phyloP scores from a whole-genome alignment of 345 rosid genomes.

The Pelargonium nanum region DNA sequence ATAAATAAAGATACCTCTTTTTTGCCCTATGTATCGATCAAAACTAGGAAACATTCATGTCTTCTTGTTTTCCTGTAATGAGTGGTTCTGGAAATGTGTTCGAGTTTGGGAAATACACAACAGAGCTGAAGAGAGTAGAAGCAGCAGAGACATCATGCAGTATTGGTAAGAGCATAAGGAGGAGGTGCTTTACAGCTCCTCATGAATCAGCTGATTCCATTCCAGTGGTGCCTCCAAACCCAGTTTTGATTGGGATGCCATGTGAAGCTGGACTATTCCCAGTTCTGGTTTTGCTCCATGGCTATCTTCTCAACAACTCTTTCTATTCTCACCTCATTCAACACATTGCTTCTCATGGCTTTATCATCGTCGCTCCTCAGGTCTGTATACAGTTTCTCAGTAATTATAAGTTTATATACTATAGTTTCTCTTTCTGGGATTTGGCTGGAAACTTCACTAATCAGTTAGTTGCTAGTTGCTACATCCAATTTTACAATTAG shows the following conservation, averaged over 20 bases:
- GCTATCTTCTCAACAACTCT: constrained; percentile 62
- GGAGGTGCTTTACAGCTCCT: too few species aligned
- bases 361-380: constrained; percentile 85
- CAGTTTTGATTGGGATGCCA: constrained; percentile 58
- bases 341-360: constrained; percentile 88
- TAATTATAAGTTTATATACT: too few species aligned
- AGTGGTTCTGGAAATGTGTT: neutral
- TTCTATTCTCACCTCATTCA: constrained; percentile 84
- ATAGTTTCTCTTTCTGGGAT: neutral
- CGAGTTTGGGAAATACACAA: neutral
- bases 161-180: too few species aligned
- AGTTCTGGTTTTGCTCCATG: constrained; percentile 64
- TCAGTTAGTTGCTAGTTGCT: too few species aligned
- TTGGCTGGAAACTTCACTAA: too few species aligned
- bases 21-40: too few species aligned
- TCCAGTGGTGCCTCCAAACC: constrained; percentile 55
- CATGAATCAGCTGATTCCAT: too few species aligned
- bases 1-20: neutral
- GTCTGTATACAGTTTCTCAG: constrained; percentile 14
- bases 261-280: constrained; percentile 61
- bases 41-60: too few species aligned
- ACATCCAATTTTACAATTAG: too few species aligned
- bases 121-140: neutral
- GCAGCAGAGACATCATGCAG: neutral
- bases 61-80: neutral